Conservation (phyloP, 345 rosid species). For the Cardiospermum halicacabum region DNA sequence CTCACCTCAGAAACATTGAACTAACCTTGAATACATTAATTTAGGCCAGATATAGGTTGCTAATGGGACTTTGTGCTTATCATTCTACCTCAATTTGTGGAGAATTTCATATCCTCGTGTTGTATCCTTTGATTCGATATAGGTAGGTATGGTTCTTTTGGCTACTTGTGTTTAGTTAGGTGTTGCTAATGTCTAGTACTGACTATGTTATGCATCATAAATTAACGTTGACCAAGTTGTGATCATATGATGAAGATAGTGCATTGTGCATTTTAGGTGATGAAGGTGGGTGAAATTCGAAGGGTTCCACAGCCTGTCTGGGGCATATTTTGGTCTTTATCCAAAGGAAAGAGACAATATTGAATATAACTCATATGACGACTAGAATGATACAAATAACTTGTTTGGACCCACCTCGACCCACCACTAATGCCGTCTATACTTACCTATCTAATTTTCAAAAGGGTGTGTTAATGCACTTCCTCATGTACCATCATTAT, state of each 20-base stretch:
- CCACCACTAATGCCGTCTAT: slow-evolving; percentile 11
- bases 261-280: not conserved
- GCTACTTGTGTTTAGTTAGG: slow-evolving; percentile 15
- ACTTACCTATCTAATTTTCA: slow-evolving; percentile 15
- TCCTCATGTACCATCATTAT: slow-evolving; percentile 4
- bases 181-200: not conserved
- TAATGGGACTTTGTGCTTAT: not conserved
- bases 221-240: slow-evolving; percentile 10
- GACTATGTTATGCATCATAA: slow-evolving; percentile 2
- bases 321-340: slow-evolving; percentile 1
- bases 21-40: not conserved
- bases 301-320: slow-evolving; percentile 28
- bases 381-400: slow-evolving; percentile 9
- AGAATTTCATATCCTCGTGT: not conserved
- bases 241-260: not conserved
- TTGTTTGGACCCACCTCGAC: slow-evolving; percentile 15
- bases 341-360: slow-evolving; percentile 11
- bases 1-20: not conserved
- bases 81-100: not conserved
- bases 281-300: slow-evolving; percentile 21
- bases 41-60: not conserved
- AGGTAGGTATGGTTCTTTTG: slow-evolving; percentile 20
- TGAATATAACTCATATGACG: slow-evolving; percentile 9
- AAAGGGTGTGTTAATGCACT: slow-evolving; percentile 19
- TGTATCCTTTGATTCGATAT: slow-evolving; percentile 5